Evolutionary conservation across 2,329 filamentous ascomycete species (phyloP), one percentile per base, ranked within the genome.

Genomic region (Cadophora luteo-olivacea): DNA sequence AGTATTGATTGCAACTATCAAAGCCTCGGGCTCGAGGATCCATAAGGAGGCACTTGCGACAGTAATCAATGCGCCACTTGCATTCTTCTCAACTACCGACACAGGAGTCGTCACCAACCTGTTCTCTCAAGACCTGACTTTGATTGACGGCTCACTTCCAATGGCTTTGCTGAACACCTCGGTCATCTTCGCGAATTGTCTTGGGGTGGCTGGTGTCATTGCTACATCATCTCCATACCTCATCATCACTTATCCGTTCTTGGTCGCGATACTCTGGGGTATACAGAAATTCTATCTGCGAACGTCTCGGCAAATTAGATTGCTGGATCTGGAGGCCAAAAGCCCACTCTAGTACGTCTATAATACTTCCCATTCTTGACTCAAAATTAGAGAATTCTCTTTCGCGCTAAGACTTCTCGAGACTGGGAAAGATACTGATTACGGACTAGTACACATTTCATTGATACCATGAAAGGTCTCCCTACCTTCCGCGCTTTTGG

Each of bases 291-390:
- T 81, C 62, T 85, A 77, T 81, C 5, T 85, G 16, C 79, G 82
- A 5, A 85, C 83, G 2, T 84, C 82, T 2, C 79, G 83, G 1
- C 83, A 84, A 69, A 68, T 85, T 4, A 80, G 83, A 65, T 78
- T 83, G 33, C 73, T 85, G 51, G 83, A 85, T 57, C 75, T 85
- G 11, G 83, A 85, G 71, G 67, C 72, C 0, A 75, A 75, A 55
- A 79, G 81, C 0, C 83, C 83, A 1, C 75, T 85, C 0, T 84
- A 82, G 63, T 71, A 64, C 45, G 68, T 66, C 9, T 5, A 19
- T 36, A 16, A 6, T 1, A 45, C 6, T 45, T 45, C 12, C 36
- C 2, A 2, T 38, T 11, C 36, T 38, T 38, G 12, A 38, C 36
- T 38, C 36, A 14, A 3, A 38, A 11, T 11, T 9, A 9, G 9